Percentiles rank a stretch among this genome's conserved stretches.
These are phyloP conservation scores for Tulasnella sp. DNA, from an alignment of 768 basidiomycete species.

Conservation along the genomic window DNA sequence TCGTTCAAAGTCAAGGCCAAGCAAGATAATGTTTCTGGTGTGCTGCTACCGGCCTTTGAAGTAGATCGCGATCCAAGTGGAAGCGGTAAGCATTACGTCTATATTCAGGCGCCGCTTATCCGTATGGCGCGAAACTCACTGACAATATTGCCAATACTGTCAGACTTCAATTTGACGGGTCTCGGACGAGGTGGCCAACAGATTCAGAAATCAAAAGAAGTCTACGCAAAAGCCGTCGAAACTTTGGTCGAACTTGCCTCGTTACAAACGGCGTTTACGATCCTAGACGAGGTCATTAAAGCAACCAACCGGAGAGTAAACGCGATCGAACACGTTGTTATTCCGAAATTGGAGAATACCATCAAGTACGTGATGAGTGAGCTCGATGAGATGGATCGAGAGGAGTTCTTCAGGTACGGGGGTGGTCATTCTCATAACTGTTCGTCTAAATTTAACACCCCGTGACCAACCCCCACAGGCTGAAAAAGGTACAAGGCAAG, in stretches of 20 bases:
- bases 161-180: slow-evolving; percentile 98
- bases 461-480: slow-evolving; percentile 47
- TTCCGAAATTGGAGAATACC: slow-evolving; percentile 92
- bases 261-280: slow-evolving; percentile 95
- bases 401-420: slow-evolving; percentile 88
- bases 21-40: slow-evolving; percentile 98
- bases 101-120: neutral
- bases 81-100: slow-evolving; percentile 52
- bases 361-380: slow-evolving; percentile 98
- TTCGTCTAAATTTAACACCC: neutral
- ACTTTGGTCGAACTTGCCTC: slow-evolving; percentile 96
- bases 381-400: slow-evolving; percentile 97
- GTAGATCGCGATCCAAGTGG: slow-evolving; percentile 75
- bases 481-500: slow-evolving; percentile 97
- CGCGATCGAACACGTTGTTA: slow-evolving; percentile 95
- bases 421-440: slow-evolving; percentile 27
- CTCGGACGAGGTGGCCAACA: slow-evolving; percentile 96
- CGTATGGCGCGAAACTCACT: neutral
- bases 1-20: slow-evolving; percentile 90
- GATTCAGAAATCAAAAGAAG: slow-evolving; percentile 89
- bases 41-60: slow-evolving; percentile 92
- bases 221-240: slow-evolving; percentile 95
- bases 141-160: neutral
- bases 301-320: slow-evolving; percentile 99
- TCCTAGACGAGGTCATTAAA: slow-evolving; percentile 97